phyloP scores from a whole-genome alignment of 2,329 filamentous ascomycete species.

The Diaporthe ilicicola region DNA sequence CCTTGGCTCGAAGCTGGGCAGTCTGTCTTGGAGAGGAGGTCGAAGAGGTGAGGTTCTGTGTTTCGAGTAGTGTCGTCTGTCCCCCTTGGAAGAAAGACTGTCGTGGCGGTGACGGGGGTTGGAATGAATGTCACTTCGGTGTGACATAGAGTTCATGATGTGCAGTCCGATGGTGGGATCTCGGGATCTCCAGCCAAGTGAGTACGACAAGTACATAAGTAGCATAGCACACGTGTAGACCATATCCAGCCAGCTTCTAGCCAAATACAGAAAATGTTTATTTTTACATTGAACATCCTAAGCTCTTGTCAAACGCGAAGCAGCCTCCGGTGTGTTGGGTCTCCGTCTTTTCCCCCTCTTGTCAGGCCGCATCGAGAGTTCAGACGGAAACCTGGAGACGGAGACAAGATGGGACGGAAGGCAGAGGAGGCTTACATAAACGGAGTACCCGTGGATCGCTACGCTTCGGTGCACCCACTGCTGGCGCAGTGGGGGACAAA shows the following conservation, averaged over 20 bases:
- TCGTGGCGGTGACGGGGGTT: not conserved
- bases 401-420: not conserved
- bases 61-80: not conserved
- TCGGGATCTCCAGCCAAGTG: not conserved
- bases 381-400: constrained; percentile 17
- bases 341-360: not conserved
- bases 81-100: not conserved
- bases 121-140: not conserved
- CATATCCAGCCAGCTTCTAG: not conserved
- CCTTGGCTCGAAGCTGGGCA: constrained; percentile 36
- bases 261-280: not conserved
- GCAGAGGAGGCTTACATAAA: constrained; percentile 11
- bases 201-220: not conserved
- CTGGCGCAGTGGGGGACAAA: too few relatives aligned
- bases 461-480: too few relatives aligned
- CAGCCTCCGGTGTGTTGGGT: constrained; percentile 8
- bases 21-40: not conserved
- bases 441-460: too few relatives aligned
- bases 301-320: constrained; percentile 5
- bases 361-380: not conserved
- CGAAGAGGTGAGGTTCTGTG: not conserved
- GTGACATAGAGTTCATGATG: not conserved
- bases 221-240: not conserved
- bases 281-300: not conserved
- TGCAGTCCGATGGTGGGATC: not conserved